A percentile compares a stretch with the other conserved stretches of the same genome.
These are phyloP conservation scores for Boletellus deceptivus DNA, from an alignment of 1,284 basidiomycete genomes.

Conservation along the genomic window DNA sequence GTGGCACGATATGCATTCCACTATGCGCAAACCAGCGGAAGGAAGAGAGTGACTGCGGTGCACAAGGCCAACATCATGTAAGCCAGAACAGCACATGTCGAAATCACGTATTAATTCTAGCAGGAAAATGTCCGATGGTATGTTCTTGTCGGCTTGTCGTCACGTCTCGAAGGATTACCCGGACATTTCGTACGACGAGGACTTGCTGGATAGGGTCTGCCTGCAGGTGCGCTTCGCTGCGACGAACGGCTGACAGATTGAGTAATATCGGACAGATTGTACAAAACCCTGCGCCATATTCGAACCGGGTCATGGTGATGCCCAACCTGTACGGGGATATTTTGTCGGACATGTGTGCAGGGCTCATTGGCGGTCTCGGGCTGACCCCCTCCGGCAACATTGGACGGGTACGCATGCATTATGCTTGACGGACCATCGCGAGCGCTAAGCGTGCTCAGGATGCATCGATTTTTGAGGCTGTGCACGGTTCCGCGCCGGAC, in stretches of 20 bases:
- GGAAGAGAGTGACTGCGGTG: constrained; percentile 95
- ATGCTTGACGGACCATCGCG: not conserved
- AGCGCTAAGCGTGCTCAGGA: constrained; percentile 52
- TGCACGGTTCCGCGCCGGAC: constrained; percentile 94
- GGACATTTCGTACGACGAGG: constrained; percentile 93
- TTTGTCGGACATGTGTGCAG: constrained; percentile 98
- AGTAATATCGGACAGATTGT: constrained; percentile 57
- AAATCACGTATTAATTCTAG: constrained; percentile 12
- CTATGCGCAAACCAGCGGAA: constrained; percentile 86
- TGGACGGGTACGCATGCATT: constrained; percentile 63
- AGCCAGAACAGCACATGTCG: constrained; percentile 26
- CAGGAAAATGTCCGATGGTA: constrained; percentile 99
- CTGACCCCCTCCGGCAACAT: constrained; percentile 99
- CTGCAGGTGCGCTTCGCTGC: constrained; percentile 59
- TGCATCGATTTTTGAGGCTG: constrained; percentile 99
- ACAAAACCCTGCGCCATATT: constrained; percentile 91
- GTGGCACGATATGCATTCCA: constrained; percentile 99
- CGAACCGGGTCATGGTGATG: constrained; percentile 99
- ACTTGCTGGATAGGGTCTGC: constrained; percentile 96
- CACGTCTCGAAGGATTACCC: constrained; percentile 97
- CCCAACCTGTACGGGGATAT: constrained; percentile 99
- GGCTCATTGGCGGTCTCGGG: constrained; percentile 96
- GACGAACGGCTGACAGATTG: not conserved
- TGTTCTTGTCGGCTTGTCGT: constrained; percentile 98
- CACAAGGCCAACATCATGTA: constrained; percentile 99